Conservation (phyloP, 352 stramenopile species). For the Phytophthora niederhauseri region DNA sequence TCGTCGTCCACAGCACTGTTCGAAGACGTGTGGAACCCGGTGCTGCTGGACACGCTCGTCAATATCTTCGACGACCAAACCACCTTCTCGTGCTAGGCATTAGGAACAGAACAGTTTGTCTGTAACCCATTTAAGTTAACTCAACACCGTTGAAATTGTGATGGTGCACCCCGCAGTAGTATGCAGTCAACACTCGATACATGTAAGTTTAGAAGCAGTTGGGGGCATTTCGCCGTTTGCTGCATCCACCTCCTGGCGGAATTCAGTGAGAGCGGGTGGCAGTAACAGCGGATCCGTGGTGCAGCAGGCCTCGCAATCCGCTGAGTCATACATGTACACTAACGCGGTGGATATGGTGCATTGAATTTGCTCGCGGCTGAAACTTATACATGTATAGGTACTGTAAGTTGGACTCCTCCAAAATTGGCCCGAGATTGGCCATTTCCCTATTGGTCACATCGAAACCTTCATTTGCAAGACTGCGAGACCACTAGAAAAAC, state of each 20-base stretch:
- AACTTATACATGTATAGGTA: too few relatives aligned
- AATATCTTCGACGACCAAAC: constrained; percentile 37
- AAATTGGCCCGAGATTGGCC: too few relatives aligned
- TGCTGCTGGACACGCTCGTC: constrained; percentile 31
- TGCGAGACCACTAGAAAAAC: too few relatives aligned
- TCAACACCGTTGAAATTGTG: constrained; percentile 2
- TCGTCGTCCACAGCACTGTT: constrained; percentile 22
- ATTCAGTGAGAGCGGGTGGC: constrained; percentile 17
- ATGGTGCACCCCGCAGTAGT: constrained; percentile 4
- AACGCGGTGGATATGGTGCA: neutral
- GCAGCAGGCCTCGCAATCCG: neutral
- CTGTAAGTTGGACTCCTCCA: too few relatives aligned
- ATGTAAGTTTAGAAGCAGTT: constrained; percentile 3
- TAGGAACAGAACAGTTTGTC: neutral
- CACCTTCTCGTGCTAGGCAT: constrained; percentile 29
- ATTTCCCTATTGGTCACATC: too few relatives aligned
- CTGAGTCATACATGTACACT: neutral
- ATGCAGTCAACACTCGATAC: too few relatives aligned
- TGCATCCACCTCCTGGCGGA: constrained; percentile 5
- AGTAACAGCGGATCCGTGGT: neutral
- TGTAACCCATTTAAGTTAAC: constrained; percentile 15
- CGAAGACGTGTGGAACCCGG: constrained; percentile 36
- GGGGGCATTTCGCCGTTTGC: constrained; percentile 5
- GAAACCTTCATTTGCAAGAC: too few relatives aligned
- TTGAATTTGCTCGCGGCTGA: constrained; percentile 8